Percentiles rank a stretch among this genome's conserved stretches.
Evolutionary conservation across 2,329 filamentous ascomycete genomes (phyloP).

Genomic region (Colletotrichum somersetense): DNA sequence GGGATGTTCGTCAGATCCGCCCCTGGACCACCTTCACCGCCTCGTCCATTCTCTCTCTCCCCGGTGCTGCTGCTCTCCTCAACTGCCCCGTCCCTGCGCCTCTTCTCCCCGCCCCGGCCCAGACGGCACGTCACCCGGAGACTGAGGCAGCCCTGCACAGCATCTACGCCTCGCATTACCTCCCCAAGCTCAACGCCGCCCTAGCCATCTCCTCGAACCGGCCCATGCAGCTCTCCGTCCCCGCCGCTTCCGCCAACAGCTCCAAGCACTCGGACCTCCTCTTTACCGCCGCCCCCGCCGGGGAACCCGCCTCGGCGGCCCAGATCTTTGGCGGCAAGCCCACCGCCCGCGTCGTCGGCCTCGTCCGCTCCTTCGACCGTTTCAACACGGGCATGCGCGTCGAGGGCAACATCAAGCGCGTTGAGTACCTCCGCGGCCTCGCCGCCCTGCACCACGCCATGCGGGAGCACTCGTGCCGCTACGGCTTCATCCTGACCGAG

Average conservation of each 20-base stretch:
- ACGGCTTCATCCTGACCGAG: slow-evolving; percentile 96
- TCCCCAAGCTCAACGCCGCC: slow-evolving; percentile 88
- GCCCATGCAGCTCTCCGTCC: slow-evolving; percentile 66
- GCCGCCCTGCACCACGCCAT: slow-evolving; percentile 90
- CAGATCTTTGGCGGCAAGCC: slow-evolving; percentile 64
- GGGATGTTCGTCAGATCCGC: slow-evolving; percentile 90
- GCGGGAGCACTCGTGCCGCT: slow-evolving; percentile 93
- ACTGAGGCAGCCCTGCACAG: slow-evolving; percentile 81
- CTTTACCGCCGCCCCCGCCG: slow-evolving; percentile 74
- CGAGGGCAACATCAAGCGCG: slow-evolving; percentile 83
- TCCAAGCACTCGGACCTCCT: slow-evolving; percentile 64
- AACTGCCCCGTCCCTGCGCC: slow-evolving; percentile 74
- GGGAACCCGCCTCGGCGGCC: slow-evolving; percentile 68
- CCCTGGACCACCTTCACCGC: slow-evolving; percentile 86
- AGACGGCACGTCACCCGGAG: slow-evolving; percentile 77
- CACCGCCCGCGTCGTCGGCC: slow-evolving; percentile 75
- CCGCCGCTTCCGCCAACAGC: slow-evolving; percentile 50
- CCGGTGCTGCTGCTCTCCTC: slow-evolving; percentile 79
- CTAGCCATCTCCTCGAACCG: slow-evolving; percentile 79
- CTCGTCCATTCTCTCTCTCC: slow-evolving; percentile 77
- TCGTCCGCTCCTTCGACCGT: slow-evolving; percentile 92
- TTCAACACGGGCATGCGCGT: slow-evolving; percentile 97
- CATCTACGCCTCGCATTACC: slow-evolving; percentile 83
- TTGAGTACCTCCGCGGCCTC: slow-evolving; percentile 89
- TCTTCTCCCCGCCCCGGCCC: slow-evolving; percentile 70